phyloP scores from a whole-genome alignment of 176 grass and related monocot genomes.

The Triticum urartu region DNA sequence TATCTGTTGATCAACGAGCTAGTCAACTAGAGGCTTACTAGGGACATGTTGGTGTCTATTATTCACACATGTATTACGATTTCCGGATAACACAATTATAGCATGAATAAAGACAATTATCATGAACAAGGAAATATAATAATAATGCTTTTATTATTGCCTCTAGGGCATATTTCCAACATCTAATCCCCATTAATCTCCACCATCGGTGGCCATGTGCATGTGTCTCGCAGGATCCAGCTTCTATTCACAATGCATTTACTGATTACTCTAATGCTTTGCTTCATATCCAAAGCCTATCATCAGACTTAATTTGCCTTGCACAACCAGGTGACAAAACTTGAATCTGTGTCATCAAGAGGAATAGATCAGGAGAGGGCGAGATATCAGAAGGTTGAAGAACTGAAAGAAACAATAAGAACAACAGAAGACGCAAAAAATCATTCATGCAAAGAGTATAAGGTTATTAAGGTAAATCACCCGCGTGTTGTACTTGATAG shows the following conservation, averaged over 20 bases:
- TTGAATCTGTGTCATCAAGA: conserved; percentile 72
- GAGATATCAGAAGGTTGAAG: conserved; percentile 65
- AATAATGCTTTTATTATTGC: no score
- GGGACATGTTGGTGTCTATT: no score
- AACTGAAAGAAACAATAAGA: conserved; percentile 74
- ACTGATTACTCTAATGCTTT: conserved; percentile 67
- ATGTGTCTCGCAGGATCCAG: no score
- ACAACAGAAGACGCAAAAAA: conserved; percentile 63
- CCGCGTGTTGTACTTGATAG: conserved; percentile 1
- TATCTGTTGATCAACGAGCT: no score
- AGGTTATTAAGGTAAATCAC: conserved; percentile 74
- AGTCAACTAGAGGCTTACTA: no score
- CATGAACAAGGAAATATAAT: no score
- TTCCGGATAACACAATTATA: no score
- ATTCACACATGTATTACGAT: no score
- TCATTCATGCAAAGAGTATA: conserved; percentile 60
- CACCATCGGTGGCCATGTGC: no score
- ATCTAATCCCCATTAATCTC: no score
- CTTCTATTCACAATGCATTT: conserved; percentile 80
- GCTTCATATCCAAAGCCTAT: conserved; percentile 64
- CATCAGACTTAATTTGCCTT: conserved; percentile 58
- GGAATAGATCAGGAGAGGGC: conserved; percentile 59
- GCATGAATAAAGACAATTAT: no score
- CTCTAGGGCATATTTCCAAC: no score
- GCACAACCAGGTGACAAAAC: conserved; percentile 43